A percentile compares a stretch with the other conserved stretches of the same genome.
Evolutionary conservation across 345 rosid genomes (phyloP).

Genomic region (Pugionium cornutum): DNA sequence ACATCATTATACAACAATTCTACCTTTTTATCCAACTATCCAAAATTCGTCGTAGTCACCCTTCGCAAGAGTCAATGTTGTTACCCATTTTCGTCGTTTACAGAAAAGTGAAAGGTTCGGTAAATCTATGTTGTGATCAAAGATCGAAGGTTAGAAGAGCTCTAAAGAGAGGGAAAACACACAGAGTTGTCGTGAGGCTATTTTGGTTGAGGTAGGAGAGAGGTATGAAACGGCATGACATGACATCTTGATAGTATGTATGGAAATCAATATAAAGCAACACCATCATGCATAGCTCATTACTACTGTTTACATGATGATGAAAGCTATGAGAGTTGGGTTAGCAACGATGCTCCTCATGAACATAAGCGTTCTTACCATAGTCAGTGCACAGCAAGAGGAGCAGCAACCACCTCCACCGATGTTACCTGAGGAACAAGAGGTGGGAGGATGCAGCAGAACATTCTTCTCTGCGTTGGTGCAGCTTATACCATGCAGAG

Average conservation of each 20-base stretch:
- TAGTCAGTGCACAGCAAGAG: constrained; percentile 37
- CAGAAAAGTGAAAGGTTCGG: too few species aligned
- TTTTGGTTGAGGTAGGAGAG: constrained; percentile 35
- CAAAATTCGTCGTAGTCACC: too few species aligned
- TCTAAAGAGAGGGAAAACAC: constrained; percentile 21
- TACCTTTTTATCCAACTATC: too few species aligned
- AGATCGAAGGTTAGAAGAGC: not conserved
- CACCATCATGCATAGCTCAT: constrained; percentile 6
- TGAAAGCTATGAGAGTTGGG: constrained; percentile 19
- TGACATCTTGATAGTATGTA: not conserved
- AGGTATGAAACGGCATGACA: constrained; percentile 34
- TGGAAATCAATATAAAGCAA: too few species aligned
- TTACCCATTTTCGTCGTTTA: too few species aligned
- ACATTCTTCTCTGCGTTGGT: constrained; percentile 81
- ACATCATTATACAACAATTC: too few species aligned
- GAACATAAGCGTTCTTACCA: constrained; percentile 21
- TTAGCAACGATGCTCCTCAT: constrained; percentile 18
- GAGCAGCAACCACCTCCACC: constrained; percentile 39
- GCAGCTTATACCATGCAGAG: constrained; percentile 85
- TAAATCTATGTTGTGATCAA: not conserved
- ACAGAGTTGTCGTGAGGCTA: constrained; percentile 23
- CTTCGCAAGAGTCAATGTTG: too few species aligned
- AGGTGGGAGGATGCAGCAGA: constrained; percentile 54
- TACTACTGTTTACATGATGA: constrained; percentile 5
- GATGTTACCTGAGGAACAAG: constrained; percentile 35